Base-by-base conservation (phyloP, 1,284 basidiomycete genomes). In the Prillingera fragicola region DNA sequence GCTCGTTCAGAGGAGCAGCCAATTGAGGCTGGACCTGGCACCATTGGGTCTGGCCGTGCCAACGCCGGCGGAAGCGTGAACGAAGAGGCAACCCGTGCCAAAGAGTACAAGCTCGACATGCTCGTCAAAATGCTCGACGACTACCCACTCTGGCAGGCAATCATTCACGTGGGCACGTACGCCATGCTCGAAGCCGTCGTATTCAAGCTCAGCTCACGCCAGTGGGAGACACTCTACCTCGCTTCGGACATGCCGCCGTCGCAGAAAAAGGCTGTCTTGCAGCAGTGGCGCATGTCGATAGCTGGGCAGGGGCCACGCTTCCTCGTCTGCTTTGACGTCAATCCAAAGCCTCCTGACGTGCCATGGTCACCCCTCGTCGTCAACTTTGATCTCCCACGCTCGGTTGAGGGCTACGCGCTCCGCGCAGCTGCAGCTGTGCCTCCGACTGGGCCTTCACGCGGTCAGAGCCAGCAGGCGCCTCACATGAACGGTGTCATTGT, bases 71-170 rank as follows among this genome's bases (percentile, higher is more conserved):
- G 81, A 4, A 54, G 60, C 1, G 80, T 81, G 10, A 69, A 59
- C 67, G 84, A 87, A 12, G 89, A 92, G 71, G 88, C 82, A 34
- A 80, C 81, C 12, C 85, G 89, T 65, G 90, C 90, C 27, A 80
- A 88, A 52, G 92, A 96, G 71, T 97, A 91, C 87, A 98, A 98
- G 72, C 75, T 98, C 40, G 92, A 98, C 62, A 91, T 90, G 14
- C 77, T 98, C 26, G 83, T 86, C 19, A 94, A 96, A 68, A 75
- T 97, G 50, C 83, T 95, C 55, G 89, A 94, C 38, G 92, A 97
- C 65, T 80, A 71, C 45, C 65, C 70, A 10, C 61, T 74, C 8
- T 75, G 77, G 38, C 87, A 91, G 57, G 87, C 85, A 0, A 83
- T 94, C 48, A 85, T 94, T 33, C 86, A 91, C 61, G 89, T 94